A percentile compares a stretch with the other conserved stretches of the same genome.
Evolutionary conservation across 2,329 filamentous ascomycete genomes (phyloP).

Genomic region (Curvularia sp.): DNA sequence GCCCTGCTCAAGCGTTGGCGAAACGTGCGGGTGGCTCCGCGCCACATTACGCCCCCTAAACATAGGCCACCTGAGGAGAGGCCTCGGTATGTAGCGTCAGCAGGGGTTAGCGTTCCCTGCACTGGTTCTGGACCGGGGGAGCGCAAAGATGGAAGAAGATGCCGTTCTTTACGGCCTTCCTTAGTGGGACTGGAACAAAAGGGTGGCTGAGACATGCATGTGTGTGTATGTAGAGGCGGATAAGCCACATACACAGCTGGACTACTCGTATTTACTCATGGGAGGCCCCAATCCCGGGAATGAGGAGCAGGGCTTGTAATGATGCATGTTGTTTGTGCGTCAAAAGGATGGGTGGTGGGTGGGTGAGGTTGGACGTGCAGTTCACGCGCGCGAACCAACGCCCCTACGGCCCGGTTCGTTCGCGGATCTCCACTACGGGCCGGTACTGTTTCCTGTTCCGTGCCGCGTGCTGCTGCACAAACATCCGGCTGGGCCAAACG

Average conservation of each 20-base stretch:
- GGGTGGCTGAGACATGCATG: constrained; percentile 11
- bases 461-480: neutral
- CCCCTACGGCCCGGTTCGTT: constrained; percentile 1
- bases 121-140: constrained; percentile 1
- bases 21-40: constrained; percentile 12
- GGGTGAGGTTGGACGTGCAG: neutral
- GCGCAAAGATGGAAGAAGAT: constrained; percentile 1
- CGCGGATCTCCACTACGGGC: constrained; percentile 5
- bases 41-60: constrained; percentile 14
- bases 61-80: constrained; percentile 5
- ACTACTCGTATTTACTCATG: neutral
- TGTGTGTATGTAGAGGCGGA: constrained; percentile 7
- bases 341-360: neutral
- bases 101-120: neutral
- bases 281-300: neutral
- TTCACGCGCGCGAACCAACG: constrained; percentile 5
- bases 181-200: constrained; percentile 2
- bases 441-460: constrained; percentile 2
- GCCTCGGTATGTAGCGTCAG: neutral
- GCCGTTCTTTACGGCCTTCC: constrained; percentile 1
- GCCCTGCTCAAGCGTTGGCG: constrained; percentile 6
- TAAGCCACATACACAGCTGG: neutral
- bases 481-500: neutral
- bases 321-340: neutral
- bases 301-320: neutral